Percentiles rank a stretch among this genome's conserved stretches.
phyloP scores from a whole-genome alignment of 2,329 filamentous ascomycete genomes.

The Niveomyces coronatus region DNA sequence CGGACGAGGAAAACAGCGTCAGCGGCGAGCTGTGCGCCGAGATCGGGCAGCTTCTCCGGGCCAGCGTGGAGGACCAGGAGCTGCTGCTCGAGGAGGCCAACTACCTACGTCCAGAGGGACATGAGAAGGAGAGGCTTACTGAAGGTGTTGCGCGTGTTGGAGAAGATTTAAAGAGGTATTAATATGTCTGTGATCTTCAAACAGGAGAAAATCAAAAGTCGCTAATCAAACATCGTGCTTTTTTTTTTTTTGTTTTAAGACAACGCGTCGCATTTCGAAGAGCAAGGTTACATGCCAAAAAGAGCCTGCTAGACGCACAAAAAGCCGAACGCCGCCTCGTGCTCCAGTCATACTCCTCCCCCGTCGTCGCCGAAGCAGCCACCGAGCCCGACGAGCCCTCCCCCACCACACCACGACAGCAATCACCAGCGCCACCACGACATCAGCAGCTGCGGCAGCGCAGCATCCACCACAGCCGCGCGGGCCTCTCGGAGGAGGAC shows the following conservation, averaged over 20 bases:
- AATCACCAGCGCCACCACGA: conserved; percentile 12
- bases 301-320: conserved; percentile 62
- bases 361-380: conserved; percentile 24
- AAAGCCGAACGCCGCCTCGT: conserved; percentile 67
- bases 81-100: conserved; percentile 67
- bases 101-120: conserved; percentile 47
- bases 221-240: too few relatives aligned
- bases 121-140: conserved; percentile 54
- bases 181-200: too few relatives aligned
- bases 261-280: conserved; percentile 62
- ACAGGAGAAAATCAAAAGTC: too few relatives aligned
- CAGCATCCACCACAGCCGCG: conserved; percentile 21
- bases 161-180: conserved; percentile 61
- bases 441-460: conserved; percentile 20
- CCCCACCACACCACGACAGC: conserved; percentile 14
- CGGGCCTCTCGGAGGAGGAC: conserved; percentile 49
- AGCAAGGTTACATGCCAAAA: conserved; percentile 71
- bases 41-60: conserved; percentile 67
- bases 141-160: conserved; percentile 57
- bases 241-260: conserved; percentile 13
- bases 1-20: conserved; percentile 39
- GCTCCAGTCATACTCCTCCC: conserved; percentile 51
- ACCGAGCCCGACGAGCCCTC: conserved; percentile 16
- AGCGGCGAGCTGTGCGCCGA: conserved; percentile 68
- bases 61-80: conserved; percentile 76